A percentile compares a stretch with the other conserved stretches of the same genome.
These are phyloP conservation scores for Steccherinum ochraceum DNA, from an alignment of 768 basidiomycete genomes.

Conservation along the genomic window DNA sequence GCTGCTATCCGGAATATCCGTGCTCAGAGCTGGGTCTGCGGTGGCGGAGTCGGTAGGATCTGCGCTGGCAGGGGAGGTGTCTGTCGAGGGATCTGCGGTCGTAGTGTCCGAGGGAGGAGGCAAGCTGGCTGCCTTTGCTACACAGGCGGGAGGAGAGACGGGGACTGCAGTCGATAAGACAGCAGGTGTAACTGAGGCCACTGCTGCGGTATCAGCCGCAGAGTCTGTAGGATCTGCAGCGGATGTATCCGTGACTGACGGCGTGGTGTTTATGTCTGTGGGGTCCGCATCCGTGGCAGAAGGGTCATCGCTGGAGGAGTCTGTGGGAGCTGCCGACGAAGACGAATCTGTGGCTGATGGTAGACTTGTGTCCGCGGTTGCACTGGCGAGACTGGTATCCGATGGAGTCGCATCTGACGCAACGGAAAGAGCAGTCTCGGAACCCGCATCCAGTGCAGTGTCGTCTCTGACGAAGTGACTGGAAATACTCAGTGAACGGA, in stretches of 20 bases:
- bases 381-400: neutral
- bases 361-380: neutral
- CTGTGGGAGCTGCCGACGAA: neutral
- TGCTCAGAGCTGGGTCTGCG: neutral
- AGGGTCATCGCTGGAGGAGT: neutral
- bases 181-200: neutral
- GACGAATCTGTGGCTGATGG: neutral
- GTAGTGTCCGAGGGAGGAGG: neutral
- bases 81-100: neutral
- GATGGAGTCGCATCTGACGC: neutral
- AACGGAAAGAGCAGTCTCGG: neutral
- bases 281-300: neutral
- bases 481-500: neutral
- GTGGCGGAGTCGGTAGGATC: slow-evolving; percentile 1
- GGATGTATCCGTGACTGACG: slow-evolving; percentile 3
- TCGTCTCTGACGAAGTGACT: neutral
- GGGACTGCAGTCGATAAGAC: neutral
- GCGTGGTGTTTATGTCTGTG: neutral
- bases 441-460: neutral
- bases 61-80: neutral
- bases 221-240: neutral
- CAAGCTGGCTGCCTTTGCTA: neutral
- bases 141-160: neutral
- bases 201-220: neutral
- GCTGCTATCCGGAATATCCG: neutral